Base-by-base conservation (phyloP, 352 stramenopile genomes). In the Phytophthora hibernalis region DNA sequence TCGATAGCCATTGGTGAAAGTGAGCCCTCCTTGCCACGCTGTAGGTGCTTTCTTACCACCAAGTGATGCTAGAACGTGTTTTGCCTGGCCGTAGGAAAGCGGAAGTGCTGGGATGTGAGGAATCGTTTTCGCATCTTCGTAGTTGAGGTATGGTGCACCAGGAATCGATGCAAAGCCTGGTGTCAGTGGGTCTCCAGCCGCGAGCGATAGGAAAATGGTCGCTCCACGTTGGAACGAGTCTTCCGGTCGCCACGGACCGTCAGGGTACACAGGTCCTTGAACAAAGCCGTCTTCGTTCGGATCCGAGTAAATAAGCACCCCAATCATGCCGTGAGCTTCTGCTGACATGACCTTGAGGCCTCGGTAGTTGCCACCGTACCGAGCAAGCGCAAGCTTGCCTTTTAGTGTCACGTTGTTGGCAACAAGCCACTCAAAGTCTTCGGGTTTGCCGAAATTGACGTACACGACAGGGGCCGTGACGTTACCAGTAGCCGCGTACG, bases 371-470 rank as follows among this genome's bases (percentile, higher is more conserved):
- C 61, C 52, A 13, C 85, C 87, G 68, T 95, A 93, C 24, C 85
- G 74, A 21, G 83, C 62, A 15, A 94, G 65, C 9, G 90, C 84
- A 24, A 95, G 86, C 20, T 76, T 87, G 31, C 71, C 80, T 21
- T 84, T 55, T 8, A 95, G 66, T 2, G 60, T 68, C 45, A 96
- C 79, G 22, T 82, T 82, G 26, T 66, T 53, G 15, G 51, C 58
- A 42, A 80, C 66, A 6, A 96, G 79, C 44, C 60, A 82, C 40
- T 90, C 63, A 52, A 93, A 94, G 66, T 96, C 85, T 54, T 77
- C 54, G 0, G 79, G 89, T 11, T 72, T 75, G 8, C 87, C 91
- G 50, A 92, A 93, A 68, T 97, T 97, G 33, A 76, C 90, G 71
- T 95, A 97, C 38, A 97, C 86, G 3, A 94, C 58, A 0, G 82